Evolutionary conservation across 306 rosid genomes (phyloP), one percentile per base, ranked within the genome.

Genomic region (Vigna reflexopilosa): DNA sequence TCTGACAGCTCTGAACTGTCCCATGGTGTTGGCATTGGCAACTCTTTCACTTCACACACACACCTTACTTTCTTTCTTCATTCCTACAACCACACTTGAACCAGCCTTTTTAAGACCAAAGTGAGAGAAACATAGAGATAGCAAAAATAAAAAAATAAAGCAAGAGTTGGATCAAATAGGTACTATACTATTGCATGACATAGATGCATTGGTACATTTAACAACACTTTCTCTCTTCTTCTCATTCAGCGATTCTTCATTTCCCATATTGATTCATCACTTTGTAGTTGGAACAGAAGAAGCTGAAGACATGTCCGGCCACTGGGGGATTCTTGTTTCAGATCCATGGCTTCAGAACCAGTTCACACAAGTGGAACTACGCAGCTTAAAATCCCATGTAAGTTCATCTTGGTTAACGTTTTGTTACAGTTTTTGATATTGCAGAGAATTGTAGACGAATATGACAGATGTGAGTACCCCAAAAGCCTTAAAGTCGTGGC

Each of bases 261-360:
- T 73, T 56, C 30, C n/a, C 20, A 4, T 51, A 61, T 7, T 67
- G 50, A 20, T 36, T 83, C 59, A 19, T 36, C 38, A 40, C 67
- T 62, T 30, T 40, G 15, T 34, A 50, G 56, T 59, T 11, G 64
- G 70, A 70, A 55, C 68, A 48, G 62, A 76, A 48, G 67, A 76
- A 72, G 75, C 72, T 59, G 17, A 58, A 72, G 45, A 34, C 55
- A 95, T 95, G 99, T 87, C 91, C 12, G 86, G 93, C 34, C 96
- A 89, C 45, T 91, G 96, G 77, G 99, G 99, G 73, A 86, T 95
- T 89, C 90, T 95, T 17, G 99, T 95, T 82, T 95, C 98, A 82
- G 99, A 95, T 95, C 99, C 96, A 87, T 91, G 87, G 88, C 94
- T 95, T 45, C 99, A 95, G 76, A 95, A 89, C 71, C 99, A 95